phyloP scores from a whole-genome alignment of 2,329 filamentous ascomycete species.

The Apiospora marii region DNA sequence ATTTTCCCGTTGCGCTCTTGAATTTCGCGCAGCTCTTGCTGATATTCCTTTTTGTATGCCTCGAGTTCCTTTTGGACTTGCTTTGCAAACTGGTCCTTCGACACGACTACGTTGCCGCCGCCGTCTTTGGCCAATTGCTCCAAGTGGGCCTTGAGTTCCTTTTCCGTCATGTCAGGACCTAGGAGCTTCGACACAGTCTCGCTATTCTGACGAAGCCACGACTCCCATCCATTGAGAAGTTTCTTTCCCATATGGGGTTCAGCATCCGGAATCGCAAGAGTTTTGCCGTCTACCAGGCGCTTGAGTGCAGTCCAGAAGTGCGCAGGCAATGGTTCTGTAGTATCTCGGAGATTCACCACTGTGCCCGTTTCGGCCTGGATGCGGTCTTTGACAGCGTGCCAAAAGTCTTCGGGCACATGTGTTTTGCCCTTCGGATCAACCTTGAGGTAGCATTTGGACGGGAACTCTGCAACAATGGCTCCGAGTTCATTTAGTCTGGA shows the following conservation, averaged over 20 bases:
- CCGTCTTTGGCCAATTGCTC: slow-evolving; percentile 3
- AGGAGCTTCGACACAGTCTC: slow-evolving; percentile 45
- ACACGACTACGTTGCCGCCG: slow-evolving; percentile 40
- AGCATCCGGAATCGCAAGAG: slow-evolving; percentile 29
- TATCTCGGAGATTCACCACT: slow-evolving; percentile 48
- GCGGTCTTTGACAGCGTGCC: slow-evolving; percentile 66
- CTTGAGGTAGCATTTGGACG: slow-evolving; percentile 63
- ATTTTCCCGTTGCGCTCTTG: slow-evolving; percentile 30
- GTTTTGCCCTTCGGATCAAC: slow-evolving; percentile 59
- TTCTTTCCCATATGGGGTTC: slow-evolving; percentile 41
- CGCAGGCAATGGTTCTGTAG: slow-evolving; percentile 40
- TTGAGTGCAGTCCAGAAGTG: slow-evolving; percentile 53
- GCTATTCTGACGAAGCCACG: slow-evolving; percentile 61
- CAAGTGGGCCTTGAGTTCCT: slow-evolving; percentile 45
- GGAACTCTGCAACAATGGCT: slow-evolving; percentile 51
- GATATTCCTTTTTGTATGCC: slow-evolving; percentile 40
- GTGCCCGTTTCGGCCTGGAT: slow-evolving; percentile 57
- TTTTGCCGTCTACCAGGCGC: slow-evolving; percentile 50
- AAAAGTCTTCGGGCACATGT: slow-evolving; percentile 68
- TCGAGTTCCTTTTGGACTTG: slow-evolving; percentile 52
- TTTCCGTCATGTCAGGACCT: slow-evolving; percentile 43
- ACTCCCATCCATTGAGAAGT: slow-evolving; percentile 55
- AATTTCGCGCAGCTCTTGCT: neutral
- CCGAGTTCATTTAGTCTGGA: slow-evolving; percentile 42
- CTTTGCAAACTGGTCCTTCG: slow-evolving; percentile 57